A percentile compares a stretch with the other conserved stretches of the same genome.
phyloP scores from a whole-genome alignment of 1,139 yeast species.

The Saccharomyces pastorianus region DNA sequence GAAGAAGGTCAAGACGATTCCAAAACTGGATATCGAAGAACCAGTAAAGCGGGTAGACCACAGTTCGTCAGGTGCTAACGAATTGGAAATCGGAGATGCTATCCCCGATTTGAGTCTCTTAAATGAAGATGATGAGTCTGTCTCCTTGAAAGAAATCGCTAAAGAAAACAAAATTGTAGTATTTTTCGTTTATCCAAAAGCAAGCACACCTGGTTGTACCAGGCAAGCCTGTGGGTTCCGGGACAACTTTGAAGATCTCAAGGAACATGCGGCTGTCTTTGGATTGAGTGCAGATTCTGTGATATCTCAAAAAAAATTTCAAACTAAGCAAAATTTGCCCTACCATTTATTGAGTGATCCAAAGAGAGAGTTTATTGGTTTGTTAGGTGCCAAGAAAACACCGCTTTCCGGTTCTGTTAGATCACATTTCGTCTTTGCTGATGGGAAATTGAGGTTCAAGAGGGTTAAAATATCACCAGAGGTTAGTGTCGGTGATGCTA shows the following conservation, averaged over 20 bases:
- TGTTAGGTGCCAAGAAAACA: conserved; percentile 74
- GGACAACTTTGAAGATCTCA: conserved; percentile 50
- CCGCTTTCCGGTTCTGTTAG: conserved; percentile 59
- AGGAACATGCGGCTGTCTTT: conserved; percentile 45
- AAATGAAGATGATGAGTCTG: conserved; percentile 60
- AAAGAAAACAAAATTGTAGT: conserved; percentile 45
- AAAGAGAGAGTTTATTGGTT: conserved; percentile 53
- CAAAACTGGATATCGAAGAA: background rate
- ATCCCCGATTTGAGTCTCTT: conserved; percentile 57
- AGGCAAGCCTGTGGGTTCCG: conserved; percentile 89
- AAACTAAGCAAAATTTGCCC: conserved; percentile 61
- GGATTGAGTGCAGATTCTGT: conserved; percentile 73
- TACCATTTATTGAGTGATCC: conserved; percentile 77
- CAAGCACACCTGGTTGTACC: conserved; percentile 93
- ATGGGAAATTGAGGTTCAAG: conserved; percentile 62
- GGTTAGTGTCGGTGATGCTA: conserved; percentile 57
- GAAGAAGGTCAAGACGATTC: conserved; percentile 4
- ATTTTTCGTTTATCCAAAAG: conserved; percentile 84
- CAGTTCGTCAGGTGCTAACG: conserved; percentile 6
- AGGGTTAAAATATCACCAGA: conserved; percentile 73
- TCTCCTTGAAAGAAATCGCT: conserved; percentile 45
- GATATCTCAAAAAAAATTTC: conserved; percentile 67
- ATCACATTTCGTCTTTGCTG: conserved; percentile 81
- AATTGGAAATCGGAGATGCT: conserved; percentile 43
- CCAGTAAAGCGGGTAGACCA: background rate